phyloP scores from a whole-genome alignment of 2,329 filamentous ascomycete species.

The Talaromyces sp. region DNA sequence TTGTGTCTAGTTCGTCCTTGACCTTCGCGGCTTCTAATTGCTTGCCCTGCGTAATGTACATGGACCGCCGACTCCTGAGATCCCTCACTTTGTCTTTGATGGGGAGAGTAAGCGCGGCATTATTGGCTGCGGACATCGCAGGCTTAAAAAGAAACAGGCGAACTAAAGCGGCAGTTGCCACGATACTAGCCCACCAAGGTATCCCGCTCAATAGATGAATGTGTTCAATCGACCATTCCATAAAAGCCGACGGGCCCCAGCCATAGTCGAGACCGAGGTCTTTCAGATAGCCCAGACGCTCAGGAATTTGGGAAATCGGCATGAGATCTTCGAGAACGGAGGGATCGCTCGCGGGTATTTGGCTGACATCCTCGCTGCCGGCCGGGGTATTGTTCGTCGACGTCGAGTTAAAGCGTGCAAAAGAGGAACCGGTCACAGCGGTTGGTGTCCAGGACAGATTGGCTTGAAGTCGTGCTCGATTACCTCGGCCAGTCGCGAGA shows the following conservation, averaged over 20 bases:
- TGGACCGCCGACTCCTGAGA: conserved; percentile 41
- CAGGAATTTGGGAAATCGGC: conserved; percentile 52
- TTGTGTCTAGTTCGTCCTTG: conserved; percentile 42
- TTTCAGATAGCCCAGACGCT: conserved; percentile 76
- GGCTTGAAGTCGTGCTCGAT: conserved; percentile 1
- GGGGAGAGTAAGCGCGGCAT: conserved; percentile 53
- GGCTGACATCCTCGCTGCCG: background rate
- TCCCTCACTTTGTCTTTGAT: conserved; percentile 50
- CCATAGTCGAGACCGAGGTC: conserved; percentile 82
- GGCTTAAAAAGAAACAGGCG: conserved; percentile 63
- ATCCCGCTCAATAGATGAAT: conserved; percentile 68
- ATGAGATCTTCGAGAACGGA: conserved; percentile 16
- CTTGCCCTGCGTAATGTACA: conserved; percentile 37
- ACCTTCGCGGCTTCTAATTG: conserved; percentile 41
- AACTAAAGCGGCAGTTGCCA: conserved; percentile 57
- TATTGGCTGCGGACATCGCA: conserved; percentile 56
- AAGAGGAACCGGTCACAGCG: conserved; percentile 18
- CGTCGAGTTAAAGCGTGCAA: conserved; percentile 35
- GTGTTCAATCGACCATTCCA: conserved; percentile 76
- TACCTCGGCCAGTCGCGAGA: conserved; percentile 13
- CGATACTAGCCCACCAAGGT: conserved; percentile 77
- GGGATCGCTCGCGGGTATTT: conserved; percentile 8
- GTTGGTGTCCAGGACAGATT: conserved; percentile 11
- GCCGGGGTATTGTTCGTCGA: conserved; percentile 17
- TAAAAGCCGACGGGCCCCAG: conserved; percentile 66